These are phyloP conservation scores for Beauveria medogensis DNA, from an alignment of 2,329 filamentous ascomycete genomes.

Conservation along the genomic window DNA sequence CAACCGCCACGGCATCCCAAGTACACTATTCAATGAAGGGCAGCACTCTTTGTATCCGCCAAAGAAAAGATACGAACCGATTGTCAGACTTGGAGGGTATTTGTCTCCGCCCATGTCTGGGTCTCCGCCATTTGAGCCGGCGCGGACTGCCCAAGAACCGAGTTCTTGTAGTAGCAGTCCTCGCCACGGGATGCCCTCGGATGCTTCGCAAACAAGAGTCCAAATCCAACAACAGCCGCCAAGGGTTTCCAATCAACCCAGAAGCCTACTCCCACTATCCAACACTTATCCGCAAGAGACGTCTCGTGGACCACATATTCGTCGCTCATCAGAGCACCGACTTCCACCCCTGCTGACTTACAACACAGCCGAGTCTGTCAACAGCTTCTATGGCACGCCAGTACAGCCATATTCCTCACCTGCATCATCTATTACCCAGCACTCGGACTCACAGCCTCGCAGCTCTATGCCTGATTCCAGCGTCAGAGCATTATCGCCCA, in stretches of 20 bases:
- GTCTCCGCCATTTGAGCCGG: constrained; percentile 54
- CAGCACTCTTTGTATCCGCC: constrained; percentile 34
- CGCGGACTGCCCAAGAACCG: not conserved
- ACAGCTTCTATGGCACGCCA: not conserved
- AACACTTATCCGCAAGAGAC: constrained; percentile 22
- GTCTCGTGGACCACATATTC: constrained; percentile 18
- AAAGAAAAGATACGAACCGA: constrained; percentile 43
- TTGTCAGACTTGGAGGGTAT: constrained; percentile 52
- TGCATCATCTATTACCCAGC: constrained; percentile 6
- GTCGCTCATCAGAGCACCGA: constrained; percentile 19
- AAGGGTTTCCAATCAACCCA: not conserved
- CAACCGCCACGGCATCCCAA: constrained; percentile 34
- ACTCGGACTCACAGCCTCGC: not conserved
- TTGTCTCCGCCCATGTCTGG: constrained; percentile 69
- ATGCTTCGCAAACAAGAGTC: constrained; percentile 40
- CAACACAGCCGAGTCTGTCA: constrained; percentile 14
- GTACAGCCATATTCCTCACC: not conserved
- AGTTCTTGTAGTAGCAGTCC: constrained; percentile 22
- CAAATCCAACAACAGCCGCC: constrained; percentile 19
- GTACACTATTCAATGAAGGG: constrained; percentile 48
- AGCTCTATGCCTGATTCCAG: not conserved
- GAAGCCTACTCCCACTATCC: constrained; percentile 17
- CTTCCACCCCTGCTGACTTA: constrained; percentile 19
- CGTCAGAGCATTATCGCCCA: constrained; percentile 40
- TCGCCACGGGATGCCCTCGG: constrained; percentile 34